phyloP scores from a whole-genome alignment of 306 rosid species.

The Canavalia gladiata region DNA sequence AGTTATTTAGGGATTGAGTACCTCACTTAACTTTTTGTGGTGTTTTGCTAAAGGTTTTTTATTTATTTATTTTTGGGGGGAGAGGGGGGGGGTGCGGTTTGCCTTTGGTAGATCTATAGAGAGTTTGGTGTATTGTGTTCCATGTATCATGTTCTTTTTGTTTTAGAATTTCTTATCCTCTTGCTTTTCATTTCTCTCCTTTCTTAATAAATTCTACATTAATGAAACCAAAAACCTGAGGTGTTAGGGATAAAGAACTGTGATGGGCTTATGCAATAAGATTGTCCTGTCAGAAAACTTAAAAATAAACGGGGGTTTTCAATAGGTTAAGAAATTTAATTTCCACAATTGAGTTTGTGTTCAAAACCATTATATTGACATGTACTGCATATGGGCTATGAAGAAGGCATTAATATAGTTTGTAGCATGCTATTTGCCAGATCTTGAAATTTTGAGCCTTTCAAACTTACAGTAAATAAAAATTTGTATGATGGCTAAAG shows the following conservation, averaged over 20 bases:
- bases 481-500: conserved; percentile 29
- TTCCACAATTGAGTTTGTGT: conserved; percentile 5
- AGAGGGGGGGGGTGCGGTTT: too few species aligned
- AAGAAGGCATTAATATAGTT: conserved; percentile 15
- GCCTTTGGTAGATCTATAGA: not conserved
- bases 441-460: not conserved
- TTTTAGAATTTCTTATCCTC: not conserved
- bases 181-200: not conserved
- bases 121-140: not conserved
- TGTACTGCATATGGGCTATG: conserved; percentile 17
- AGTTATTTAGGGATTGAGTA: too few species aligned
- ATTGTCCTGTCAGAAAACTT: conserved; percentile 9
- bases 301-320: not conserved
- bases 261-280: conserved; percentile 6
- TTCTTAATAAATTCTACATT: not conserved
- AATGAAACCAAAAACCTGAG: not conserved
- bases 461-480: conserved; percentile 16
- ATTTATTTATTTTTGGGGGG: too few species aligned
- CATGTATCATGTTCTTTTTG: not conserved
- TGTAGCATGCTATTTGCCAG: not conserved
- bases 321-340: conserved; percentile 14
- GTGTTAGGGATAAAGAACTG: conserved; percentile 10
- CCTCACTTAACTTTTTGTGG: not conserved
- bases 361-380: not conserved
- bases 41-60: too few species aligned